These are phyloP conservation scores for Hura crepitans DNA, from an alignment of 441 rosid species.

Conservation along the genomic window DNA sequence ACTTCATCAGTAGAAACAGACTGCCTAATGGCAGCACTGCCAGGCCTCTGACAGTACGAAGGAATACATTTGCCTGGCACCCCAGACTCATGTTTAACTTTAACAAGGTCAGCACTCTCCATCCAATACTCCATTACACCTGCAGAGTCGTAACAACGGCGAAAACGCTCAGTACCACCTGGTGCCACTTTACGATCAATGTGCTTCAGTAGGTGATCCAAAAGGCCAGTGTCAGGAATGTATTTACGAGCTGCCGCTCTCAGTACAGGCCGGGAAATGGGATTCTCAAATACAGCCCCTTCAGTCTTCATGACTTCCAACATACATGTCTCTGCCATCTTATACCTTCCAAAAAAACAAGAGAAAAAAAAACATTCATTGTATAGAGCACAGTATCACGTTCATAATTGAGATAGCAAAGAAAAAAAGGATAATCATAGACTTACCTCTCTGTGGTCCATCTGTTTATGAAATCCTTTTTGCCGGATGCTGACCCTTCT, in stretches of 20 bases:
- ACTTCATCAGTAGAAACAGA: slow-evolving; percentile 42
- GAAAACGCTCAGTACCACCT: slow-evolving; percentile 68
- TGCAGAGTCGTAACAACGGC: slow-evolving; percentile 74
- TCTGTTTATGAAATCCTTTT: slow-evolving; percentile 35
- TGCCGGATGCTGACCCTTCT: slow-evolving; percentile 11
- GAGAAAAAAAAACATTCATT: too few species aligned
- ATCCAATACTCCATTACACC: slow-evolving; percentile 89
- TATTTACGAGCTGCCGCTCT: slow-evolving; percentile 59
- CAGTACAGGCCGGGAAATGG: slow-evolving; percentile 52
- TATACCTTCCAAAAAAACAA: slow-evolving; percentile 48
- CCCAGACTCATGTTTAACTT: slow-evolving; percentile 59
- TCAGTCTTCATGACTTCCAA: slow-evolving; percentile 61
- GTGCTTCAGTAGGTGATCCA: slow-evolving; percentile 86
- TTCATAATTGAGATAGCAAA: slow-evolving; percentile 7
- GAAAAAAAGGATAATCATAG: slow-evolving; percentile 3
- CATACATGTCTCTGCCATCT: slow-evolving; percentile 53
- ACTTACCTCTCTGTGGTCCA: slow-evolving; percentile 70
- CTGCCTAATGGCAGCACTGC: slow-evolving; percentile 35
- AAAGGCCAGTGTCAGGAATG: slow-evolving; percentile 89
- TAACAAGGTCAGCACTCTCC: slow-evolving; percentile 65
- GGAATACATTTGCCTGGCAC: slow-evolving; percentile 50
- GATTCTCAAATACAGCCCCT: slow-evolving; percentile 63
- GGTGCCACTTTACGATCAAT: slow-evolving; percentile 83
- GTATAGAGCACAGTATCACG: slow-evolving; percentile 10
- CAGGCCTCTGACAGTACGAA: slow-evolving; percentile 51